Percentiles rank a stretch among this genome's conserved stretches.
Conservation (phyloP, 2,329 filamentous ascomycete species). For the Ustulina deusta region DNA sequence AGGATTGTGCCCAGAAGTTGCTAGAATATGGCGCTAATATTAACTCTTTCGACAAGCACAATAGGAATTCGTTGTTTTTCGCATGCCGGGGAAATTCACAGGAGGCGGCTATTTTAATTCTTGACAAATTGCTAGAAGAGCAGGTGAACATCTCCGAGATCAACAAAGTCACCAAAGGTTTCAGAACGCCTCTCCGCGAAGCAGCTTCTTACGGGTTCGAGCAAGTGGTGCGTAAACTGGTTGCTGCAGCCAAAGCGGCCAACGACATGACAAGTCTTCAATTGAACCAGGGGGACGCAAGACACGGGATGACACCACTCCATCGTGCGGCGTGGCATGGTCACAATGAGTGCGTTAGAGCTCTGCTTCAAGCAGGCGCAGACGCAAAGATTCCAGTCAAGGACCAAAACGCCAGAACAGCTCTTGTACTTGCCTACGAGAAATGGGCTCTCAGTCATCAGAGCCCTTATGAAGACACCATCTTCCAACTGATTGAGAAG, state of each 20-base stretch:
- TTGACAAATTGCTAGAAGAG: background rate
- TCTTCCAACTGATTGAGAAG: constrained; percentile 5
- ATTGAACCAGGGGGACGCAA: background rate
- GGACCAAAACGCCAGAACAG: constrained; percentile 4
- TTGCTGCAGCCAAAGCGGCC: background rate
- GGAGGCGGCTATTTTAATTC: constrained; percentile 2
- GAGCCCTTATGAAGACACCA: constrained; percentile 1
- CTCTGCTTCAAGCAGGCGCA: constrained; percentile 4
- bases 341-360: background rate
- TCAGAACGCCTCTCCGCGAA: background rate
- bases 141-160: background rate
- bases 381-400: constrained; percentile 11
- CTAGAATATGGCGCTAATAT: constrained; percentile 9
- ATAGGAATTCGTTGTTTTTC: constrained; percentile 3
- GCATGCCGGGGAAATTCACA: constrained; percentile 3
- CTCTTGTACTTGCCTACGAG: constrained; percentile 14
- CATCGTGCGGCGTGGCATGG: constrained; percentile 15
- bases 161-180: constrained; percentile 8
- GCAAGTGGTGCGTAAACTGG: constrained; percentile 1
- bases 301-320: constrained; percentile 14
- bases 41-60: background rate
- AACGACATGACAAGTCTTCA: background rate
- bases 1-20: background rate
- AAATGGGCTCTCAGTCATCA: constrained; percentile 5
- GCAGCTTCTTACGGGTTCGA: background rate